Evolutionary conservation across 1,284 basidiomycete species (phyloP).

Genomic region (Ganoderma resinaceum): DNA sequence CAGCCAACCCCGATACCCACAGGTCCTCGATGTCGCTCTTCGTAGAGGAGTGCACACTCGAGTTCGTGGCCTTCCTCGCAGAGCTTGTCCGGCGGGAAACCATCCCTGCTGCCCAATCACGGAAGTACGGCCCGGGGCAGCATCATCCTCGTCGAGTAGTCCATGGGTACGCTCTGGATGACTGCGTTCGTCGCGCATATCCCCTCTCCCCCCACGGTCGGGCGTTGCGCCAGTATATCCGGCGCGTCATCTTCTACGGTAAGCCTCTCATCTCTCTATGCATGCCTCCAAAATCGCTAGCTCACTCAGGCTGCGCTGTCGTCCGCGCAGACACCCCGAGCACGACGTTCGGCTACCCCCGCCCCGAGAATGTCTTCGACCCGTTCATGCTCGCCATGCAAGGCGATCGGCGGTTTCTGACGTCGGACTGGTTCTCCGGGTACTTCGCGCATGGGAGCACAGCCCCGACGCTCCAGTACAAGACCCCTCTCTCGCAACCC

Average conservation of each 20-base stretch:
- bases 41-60: slow-evolving; percentile 20
- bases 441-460: slow-evolving; percentile 27
- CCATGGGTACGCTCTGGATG: slow-evolving; percentile 22
- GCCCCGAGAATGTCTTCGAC: slow-evolving; percentile 13
- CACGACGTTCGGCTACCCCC: slow-evolving; percentile 12
- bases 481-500: not conserved
- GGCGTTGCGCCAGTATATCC: slow-evolving; percentile 7
- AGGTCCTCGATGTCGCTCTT: slow-evolving; percentile 3
- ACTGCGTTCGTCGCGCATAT: slow-evolving; percentile 21
- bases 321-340: not conserved
- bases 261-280: not conserved
- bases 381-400: slow-evolving; percentile 12
- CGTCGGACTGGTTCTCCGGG: slow-evolving; percentile 18
- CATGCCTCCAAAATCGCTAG: too few species aligned
- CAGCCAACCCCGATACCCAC: not conserved
- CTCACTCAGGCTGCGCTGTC: too few species aligned
- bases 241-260: slow-evolving; percentile 19
- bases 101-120: not conserved
- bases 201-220: slow-evolving; percentile 4
- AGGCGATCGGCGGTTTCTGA: not conserved
- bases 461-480: slow-evolving; percentile 12
- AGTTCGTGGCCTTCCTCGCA: slow-evolving; percentile 15
- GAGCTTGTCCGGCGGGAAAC: not conserved
- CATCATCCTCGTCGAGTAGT: slow-evolving; percentile 24
- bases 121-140: slow-evolving; percentile 14